Evolutionary conservation across 352 stramenopile genomes (phyloP), one percentile per base, ranked within the genome.

Genomic region (Pythium scleroteichum): DNA sequence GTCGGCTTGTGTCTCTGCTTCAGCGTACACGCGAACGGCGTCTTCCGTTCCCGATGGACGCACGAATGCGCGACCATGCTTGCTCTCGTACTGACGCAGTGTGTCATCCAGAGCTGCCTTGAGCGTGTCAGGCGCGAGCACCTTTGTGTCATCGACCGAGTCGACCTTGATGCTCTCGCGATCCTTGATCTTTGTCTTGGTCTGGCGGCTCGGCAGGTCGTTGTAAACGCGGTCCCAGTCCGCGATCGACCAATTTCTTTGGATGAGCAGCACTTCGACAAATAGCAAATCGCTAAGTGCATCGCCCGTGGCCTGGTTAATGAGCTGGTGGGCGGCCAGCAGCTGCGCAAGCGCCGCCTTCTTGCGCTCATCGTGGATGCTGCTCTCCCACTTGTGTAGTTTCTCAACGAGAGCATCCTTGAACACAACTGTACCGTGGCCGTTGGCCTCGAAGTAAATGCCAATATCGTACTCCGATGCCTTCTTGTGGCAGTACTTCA

Each of bases 381-480:
- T 71, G 66, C 77, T 88, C 62, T 92, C 83, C 71, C 76, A 82
- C 64, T 92, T 90, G 66, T 89, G 70, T 14, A 98, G 76, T 47
- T 89, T 86, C 24, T 92, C 82, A 40, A 93, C 82, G 26, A 97
- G 80, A 44, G 80, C 69, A 38, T 96, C 82, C 50, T 91, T 96
- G 72, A 99, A 97, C 22, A 99, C 73, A 24, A 99, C 96, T 2
- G 97, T 99, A 38, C 97, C 97, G 77, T 99, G 97, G 47, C 97
- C 97, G 78, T 99, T 99, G 29, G 97, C 90, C 77, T 99, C 98
- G 76, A 99, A 99, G 85, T 99, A 99, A 40, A 99, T 88, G 32
- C 97, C 97, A 59, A 99, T 88, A 76, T 99, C 98, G 71, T 97
- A 99, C 56, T 98, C 72, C 39, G 87, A 74, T 19, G 97, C 93